These are phyloP conservation scores for Solanum chilense DNA, from an alignment of 257 asterid species.

Conservation along the genomic window DNA sequence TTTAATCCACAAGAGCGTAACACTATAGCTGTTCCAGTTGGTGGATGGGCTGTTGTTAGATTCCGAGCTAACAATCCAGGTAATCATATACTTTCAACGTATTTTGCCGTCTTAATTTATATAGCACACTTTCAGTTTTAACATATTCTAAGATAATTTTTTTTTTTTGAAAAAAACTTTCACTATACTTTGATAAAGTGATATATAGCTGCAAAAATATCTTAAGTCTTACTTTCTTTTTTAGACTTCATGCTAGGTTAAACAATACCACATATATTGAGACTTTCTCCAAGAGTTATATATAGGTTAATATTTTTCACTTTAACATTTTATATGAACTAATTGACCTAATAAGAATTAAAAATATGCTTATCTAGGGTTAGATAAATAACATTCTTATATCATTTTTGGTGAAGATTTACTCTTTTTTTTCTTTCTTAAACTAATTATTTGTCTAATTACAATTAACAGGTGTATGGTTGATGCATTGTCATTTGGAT, in stretches of 20 bases:
- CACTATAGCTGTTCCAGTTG: neutral
- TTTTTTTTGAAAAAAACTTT: neutral
- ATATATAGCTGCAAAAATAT: neutral
- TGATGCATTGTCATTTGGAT: constrained; percentile 5
- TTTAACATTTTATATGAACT: constrained; percentile 6
- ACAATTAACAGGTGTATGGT: neutral
- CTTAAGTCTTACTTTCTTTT: neutral
- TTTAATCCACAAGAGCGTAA: constrained; percentile 1
- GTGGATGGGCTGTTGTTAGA: constrained; percentile 1
- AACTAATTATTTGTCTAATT: neutral
- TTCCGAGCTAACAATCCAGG: constrained; percentile 2
- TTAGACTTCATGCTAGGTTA: neutral
- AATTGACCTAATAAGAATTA: neutral
- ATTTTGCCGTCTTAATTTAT: neutral
- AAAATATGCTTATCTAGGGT: neutral
- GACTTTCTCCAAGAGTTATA: neutral
- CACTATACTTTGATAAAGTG: neutral
- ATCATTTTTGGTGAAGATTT: neutral
- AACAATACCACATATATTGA: neutral
- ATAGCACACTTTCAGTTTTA: neutral
- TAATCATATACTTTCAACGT: neutral
- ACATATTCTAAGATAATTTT: neutral
- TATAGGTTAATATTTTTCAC: neutral
- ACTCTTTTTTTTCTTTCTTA: neutral
- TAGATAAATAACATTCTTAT: neutral